Conservation (phyloP, 345 rosid genomes). For the Linum trigynum region DNA sequence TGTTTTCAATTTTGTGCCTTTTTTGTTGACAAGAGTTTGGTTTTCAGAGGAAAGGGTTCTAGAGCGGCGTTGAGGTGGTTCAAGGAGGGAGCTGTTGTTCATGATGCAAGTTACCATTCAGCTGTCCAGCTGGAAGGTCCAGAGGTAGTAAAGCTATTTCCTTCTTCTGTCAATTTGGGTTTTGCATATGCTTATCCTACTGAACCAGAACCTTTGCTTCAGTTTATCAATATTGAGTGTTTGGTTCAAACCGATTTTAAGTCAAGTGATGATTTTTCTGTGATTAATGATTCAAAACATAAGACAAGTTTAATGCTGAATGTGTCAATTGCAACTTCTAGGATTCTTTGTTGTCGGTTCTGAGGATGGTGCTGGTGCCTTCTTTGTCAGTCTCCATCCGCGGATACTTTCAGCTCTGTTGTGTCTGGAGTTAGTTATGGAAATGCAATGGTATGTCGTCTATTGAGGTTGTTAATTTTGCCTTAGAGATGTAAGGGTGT, state of each 20-base stretch:
- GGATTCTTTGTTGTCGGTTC: slow-evolving; percentile 51
- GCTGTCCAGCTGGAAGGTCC: slow-evolving; percentile 67
- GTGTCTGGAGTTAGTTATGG: slow-evolving; percentile 51
- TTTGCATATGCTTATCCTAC: neutral
- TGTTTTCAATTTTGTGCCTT: slow-evolving; percentile 3
- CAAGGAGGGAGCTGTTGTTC: slow-evolving; percentile 55
- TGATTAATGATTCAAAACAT: no score
- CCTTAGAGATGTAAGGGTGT: slow-evolving; percentile 1
- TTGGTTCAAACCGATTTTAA: neutral
- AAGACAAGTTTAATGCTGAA: no score
- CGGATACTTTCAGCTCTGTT: slow-evolving; percentile 34
- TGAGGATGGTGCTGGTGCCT: slow-evolving; percentile 50
- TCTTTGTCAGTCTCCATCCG: slow-evolving; percentile 34
- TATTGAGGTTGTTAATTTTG: neutral
- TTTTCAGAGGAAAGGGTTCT: slow-evolving; percentile 72
- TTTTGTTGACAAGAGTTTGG: slow-evolving; percentile 7
- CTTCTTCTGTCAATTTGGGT: slow-evolving; percentile 4
- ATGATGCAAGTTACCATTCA: slow-evolving; percentile 63
- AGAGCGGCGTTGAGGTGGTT: slow-evolving; percentile 74
- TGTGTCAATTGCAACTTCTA: slow-evolving; percentile 12
- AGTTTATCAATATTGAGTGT: neutral
- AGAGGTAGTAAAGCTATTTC: slow-evolving; percentile 43
- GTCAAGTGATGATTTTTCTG: no score
- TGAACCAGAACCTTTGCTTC: neutral
- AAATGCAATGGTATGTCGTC: slow-evolving; percentile 53